phyloP scores from a whole-genome alignment of 2,329 filamentous ascomycete species.

The Cryphonectria nitschkei region DNA sequence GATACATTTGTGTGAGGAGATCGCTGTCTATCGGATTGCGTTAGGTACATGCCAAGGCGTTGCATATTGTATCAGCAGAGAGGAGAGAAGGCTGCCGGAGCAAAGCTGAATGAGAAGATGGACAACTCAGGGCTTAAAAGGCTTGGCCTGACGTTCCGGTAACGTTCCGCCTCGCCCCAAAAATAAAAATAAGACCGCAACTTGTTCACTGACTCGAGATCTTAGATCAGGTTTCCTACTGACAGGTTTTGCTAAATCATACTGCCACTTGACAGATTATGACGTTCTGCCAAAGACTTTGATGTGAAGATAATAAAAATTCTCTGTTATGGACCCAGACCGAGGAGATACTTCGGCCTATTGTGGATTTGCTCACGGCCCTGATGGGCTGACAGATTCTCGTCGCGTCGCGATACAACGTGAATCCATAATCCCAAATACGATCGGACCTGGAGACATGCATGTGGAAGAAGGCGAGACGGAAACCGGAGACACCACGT shows the following conservation, averaged over 20 bases:
- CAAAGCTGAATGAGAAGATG: neutral
- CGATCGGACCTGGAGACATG: slow-evolving; percentile 19
- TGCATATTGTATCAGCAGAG: neutral
- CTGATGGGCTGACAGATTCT: slow-evolving; percentile 21
- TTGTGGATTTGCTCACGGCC: slow-evolving; percentile 5
- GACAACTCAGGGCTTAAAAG: neutral
- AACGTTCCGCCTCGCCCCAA: neutral
- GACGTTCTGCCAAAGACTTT: slow-evolving; percentile 5
- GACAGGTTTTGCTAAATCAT: neutral
- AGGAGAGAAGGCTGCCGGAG: neutral
- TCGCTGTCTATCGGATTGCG: too few species aligned
- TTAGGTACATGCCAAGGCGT: neutral
- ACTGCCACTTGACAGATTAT: neutral
- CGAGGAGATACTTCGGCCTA: neutral
- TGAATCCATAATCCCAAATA: slow-evolving; percentile 18
- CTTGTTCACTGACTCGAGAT: slow-evolving; percentile 4
- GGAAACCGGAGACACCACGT: slow-evolving; percentile 23
- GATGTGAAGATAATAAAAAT: neutral
- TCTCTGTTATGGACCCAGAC: neutral
- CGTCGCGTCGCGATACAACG: slow-evolving; percentile 23
- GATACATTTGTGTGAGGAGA: neutral
- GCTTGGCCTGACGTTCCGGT: neutral
- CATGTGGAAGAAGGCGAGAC: slow-evolving; percentile 7
- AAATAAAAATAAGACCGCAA: neutral
- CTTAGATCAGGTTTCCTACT: neutral